Percentiles rank a stretch among this genome's conserved stretches.
Conservation (phyloP, 441 rosid species). For the Macaranga tanarius region DNA sequence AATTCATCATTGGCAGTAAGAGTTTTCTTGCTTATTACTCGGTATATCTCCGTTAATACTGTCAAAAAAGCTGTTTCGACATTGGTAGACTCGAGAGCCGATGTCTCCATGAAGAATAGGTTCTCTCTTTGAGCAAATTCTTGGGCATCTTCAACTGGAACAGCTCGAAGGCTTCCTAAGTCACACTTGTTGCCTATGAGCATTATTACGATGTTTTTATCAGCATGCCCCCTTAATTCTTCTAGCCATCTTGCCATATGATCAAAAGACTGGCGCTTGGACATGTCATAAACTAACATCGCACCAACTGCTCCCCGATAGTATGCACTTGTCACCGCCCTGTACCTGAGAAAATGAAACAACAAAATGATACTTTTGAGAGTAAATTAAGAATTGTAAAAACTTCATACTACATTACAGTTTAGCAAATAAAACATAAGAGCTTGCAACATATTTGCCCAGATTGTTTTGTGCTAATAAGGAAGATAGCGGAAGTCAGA, state of each 20-base stretch:
- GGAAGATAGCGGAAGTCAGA: too few species aligned
- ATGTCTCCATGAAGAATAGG: conserved; percentile 86
- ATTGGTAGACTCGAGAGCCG: conserved; percentile 74
- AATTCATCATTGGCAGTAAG: conserved; percentile 46
- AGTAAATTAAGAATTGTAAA: too few species aligned
- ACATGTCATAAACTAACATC: conserved; percentile 56
- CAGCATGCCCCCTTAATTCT: conserved; percentile 49
- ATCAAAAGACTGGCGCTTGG: conserved; percentile 45
- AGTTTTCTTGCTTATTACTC: conserved; percentile 66
- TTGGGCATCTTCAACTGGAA: conserved; percentile 69
- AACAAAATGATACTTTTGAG: too few species aligned
- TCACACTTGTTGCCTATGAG: conserved; percentile 91
- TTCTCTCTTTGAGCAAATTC: conserved; percentile 79
- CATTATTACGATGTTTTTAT: conserved; percentile 69
- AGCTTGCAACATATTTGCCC: too few species aligned
- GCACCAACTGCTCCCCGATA: conserved; percentile 79
- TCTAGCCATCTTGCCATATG: conserved; percentile 55
- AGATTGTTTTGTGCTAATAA: too few species aligned
- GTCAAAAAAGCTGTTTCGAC: conserved; percentile 75
- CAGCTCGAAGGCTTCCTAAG: conserved; percentile 66
- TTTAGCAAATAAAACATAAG: too few species aligned
- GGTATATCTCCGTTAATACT: conserved; percentile 60
- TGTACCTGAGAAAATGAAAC: conserved; percentile 42
- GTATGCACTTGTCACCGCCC: conserved; percentile 77
- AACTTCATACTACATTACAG: neutral